Percentiles rank a stretch among this genome's conserved stretches.
Evolutionary conservation across 345 rosid species (phyloP).

Genomic region (Garcia nutans): DNA sequence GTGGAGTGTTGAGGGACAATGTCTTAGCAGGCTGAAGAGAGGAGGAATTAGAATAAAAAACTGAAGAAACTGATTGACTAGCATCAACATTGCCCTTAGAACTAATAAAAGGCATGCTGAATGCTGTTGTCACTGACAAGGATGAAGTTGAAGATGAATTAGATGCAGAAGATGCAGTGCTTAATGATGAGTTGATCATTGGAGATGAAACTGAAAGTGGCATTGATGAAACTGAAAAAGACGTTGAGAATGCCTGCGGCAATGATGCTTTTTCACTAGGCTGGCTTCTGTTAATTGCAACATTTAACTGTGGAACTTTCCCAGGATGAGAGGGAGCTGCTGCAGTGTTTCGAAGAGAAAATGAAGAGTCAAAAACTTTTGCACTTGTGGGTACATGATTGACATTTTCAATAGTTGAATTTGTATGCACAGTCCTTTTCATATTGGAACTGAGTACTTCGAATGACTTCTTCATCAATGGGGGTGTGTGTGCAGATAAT

Average conservation of each 20-base stretch:
- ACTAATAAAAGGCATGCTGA: slow-evolving; percentile 32
- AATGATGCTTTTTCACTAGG: slow-evolving; percentile 38
- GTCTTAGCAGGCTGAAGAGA: slow-evolving; percentile 39
- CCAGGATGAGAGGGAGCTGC: slow-evolving; percentile 29
- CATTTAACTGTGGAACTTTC: slow-evolving; percentile 34
- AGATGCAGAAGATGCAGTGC: background rate
- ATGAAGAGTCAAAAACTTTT: slow-evolving; percentile 34
- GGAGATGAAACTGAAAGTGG: slow-evolving; percentile 45
- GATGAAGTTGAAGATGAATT: slow-evolving; percentile 9
- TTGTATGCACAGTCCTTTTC: slow-evolving; percentile 29
- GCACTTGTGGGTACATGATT: slow-evolving; percentile 25
- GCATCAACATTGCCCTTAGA: slow-evolving; percentile 31
- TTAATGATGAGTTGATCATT: slow-evolving; percentile 25
- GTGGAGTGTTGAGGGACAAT: slow-evolving; percentile 17
- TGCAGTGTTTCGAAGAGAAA: slow-evolving; percentile 31
- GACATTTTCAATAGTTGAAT: slow-evolving; percentile 28
- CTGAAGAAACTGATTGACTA: slow-evolving; percentile 31
- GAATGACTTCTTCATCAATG: slow-evolving; percentile 29
- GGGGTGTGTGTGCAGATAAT: slow-evolving; percentile 29
- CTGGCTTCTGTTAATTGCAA: slow-evolving; percentile 34
- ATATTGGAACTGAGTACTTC: slow-evolving; percentile 34
- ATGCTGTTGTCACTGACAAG: slow-evolving; percentile 19
- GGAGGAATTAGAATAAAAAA: slow-evolving; percentile 33
- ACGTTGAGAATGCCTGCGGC: slow-evolving; percentile 28
- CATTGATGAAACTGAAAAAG: slow-evolving; percentile 38